Percentiles rank a stretch among this genome's conserved stretches.
phyloP scores from a whole-genome alignment of 1,284 basidiomycete genomes.

The Lentinula novae-zelandiae region DNA sequence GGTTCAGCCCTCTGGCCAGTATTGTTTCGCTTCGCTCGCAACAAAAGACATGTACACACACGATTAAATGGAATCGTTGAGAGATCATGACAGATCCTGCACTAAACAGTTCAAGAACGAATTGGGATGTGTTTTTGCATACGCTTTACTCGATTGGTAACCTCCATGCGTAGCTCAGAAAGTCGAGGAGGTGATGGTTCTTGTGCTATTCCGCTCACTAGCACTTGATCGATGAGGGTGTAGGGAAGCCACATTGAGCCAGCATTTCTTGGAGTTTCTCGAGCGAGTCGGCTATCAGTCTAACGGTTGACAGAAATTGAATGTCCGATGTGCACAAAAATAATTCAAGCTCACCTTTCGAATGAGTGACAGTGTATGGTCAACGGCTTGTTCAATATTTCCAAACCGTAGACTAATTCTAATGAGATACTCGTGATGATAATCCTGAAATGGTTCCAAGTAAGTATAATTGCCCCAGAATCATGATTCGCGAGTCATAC shows the following conservation, averaged over 20 bases:
- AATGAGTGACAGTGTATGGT: conserved; percentile 67
- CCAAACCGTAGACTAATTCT: conserved; percentile 75
- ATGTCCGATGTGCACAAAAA: background rate
- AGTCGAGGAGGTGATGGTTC: conserved; percentile 34
- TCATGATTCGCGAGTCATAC: conserved; percentile 33
- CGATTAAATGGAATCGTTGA: no score
- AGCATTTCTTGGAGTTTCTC: conserved; percentile 52
- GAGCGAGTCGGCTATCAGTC: conserved; percentile 57
- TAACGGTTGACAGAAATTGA: conserved; percentile 24
- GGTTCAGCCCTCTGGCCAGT: no score
- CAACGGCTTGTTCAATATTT: conserved; percentile 74
- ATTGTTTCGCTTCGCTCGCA: no score
- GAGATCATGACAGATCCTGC: no score
- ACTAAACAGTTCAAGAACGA: no score
- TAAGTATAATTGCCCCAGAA: conserved; percentile 11
- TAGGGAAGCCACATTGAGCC: conserved; percentile 79
- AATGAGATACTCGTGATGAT: conserved; percentile 78
- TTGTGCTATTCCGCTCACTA: conserved; percentile 61
- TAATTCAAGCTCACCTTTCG: conserved; percentile 48
- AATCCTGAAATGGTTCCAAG: conserved; percentile 38
- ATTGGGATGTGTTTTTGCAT: conserved; percentile 47
- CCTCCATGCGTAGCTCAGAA: conserved; percentile 50
- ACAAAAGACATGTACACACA: no score
- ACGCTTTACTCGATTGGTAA: conserved; percentile 57
- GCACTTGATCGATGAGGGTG: conserved; percentile 81